Evolutionary conservation across 768 basidiomycete species (phyloP).

Genomic region (Termitomyces sp.): DNA sequence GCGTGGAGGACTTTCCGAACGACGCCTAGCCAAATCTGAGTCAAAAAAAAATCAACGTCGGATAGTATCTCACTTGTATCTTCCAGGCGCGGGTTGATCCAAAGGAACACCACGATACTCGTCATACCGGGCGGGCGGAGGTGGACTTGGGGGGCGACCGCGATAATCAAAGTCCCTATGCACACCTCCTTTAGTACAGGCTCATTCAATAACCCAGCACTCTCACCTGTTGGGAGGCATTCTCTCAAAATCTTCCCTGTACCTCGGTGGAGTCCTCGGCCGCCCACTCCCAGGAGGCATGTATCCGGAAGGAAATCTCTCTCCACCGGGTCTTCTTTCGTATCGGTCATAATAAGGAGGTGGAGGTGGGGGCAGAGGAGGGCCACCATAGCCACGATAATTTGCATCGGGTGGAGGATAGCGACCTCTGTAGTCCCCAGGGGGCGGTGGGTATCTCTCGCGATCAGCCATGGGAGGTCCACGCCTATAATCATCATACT

Average conservation of each 20-base stretch:
- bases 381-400: constrained; percentile 47
- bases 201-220: no score
- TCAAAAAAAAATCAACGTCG: background rate
- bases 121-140: constrained; percentile 45
- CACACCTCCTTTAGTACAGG: background rate
- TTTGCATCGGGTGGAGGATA: constrained; percentile 50
- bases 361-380: constrained; percentile 42
- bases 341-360: constrained; percentile 57
- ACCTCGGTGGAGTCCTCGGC: constrained; percentile 52
- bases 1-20: constrained; percentile 66
- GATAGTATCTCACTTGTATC: constrained; percentile 37
- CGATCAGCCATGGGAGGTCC: constrained; percentile 38
- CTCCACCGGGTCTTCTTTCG: constrained; percentile 50
- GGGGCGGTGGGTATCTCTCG: constrained; percentile 50
- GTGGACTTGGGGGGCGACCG: constrained; percentile 49
- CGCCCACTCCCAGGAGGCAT: constrained; percentile 49
- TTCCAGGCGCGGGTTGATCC: constrained; percentile 35
- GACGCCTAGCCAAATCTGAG: constrained; percentile 39
- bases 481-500: constrained; percentile 67
- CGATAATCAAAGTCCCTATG: constrained; percentile 55
- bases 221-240: constrained; percentile 48
- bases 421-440: constrained; percentile 50
- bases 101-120: constrained; percentile 48
- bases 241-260: constrained; percentile 63
- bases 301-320: constrained; percentile 38